Conservation (phyloP, 495 filamentous ascomycete species). For the Penicillium soppii region DNA sequence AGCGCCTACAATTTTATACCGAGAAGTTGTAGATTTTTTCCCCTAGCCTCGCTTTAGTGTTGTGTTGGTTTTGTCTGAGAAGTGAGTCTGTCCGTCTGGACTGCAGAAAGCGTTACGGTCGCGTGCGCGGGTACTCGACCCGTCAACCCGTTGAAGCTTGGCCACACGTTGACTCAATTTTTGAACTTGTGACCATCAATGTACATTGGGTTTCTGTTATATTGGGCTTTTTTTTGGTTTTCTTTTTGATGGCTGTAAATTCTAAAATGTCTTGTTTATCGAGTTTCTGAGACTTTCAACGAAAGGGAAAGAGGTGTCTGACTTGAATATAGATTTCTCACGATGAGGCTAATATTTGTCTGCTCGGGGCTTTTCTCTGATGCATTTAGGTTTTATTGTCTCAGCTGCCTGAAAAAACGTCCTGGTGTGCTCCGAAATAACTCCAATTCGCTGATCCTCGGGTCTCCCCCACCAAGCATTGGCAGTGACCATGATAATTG, state of each 20-base stretch:
- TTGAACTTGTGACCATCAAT: neutral
- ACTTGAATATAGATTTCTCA: constrained; percentile 4
- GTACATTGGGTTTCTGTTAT: neutral
- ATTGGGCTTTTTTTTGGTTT: neutral
- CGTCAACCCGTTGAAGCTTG: constrained; percentile 9
- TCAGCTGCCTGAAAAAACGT: too few relatives aligned
- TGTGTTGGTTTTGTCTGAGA: neutral
- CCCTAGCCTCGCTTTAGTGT: neutral
- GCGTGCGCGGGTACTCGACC: neutral
- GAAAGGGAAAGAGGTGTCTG: constrained; percentile 4
- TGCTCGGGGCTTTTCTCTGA: too few relatives aligned
- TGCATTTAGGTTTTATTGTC: too few relatives aligned
- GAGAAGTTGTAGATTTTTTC: neutral
- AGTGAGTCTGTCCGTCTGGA: neutral
- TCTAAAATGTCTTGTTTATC: constrained; percentile 3
- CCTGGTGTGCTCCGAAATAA: too few relatives aligned
- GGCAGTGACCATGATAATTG: too few relatives aligned
- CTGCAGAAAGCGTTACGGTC: constrained; percentile 5
- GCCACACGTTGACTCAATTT: constrained; percentile 1
- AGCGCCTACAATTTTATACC: constrained; percentile 1
- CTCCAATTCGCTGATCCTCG: too few relatives aligned
- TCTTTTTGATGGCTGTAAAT: constrained; percentile 1
- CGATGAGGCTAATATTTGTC: too few relatives aligned
- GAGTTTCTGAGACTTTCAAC: constrained; percentile 1
- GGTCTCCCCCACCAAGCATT: too few relatives aligned